Evolutionary conservation across 768 basidiomycete genomes (phyloP).

Genomic region (Lactarius tabidus): DNA sequence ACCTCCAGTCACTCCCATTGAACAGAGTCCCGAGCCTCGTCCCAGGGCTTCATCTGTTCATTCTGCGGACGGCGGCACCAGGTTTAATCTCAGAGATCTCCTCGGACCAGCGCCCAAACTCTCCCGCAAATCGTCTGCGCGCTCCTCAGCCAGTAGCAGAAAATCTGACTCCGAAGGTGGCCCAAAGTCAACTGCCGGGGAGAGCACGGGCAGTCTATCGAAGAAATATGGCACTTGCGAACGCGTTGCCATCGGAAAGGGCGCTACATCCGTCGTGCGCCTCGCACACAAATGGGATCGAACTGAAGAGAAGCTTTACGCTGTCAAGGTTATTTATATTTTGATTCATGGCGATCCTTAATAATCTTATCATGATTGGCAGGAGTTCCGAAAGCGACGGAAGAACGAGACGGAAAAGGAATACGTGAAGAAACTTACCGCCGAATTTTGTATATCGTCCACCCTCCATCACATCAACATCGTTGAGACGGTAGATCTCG

Average conservation of each 20-base stretch:
- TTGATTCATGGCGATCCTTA: not conserved
- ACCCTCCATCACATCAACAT: conserved; percentile 92
- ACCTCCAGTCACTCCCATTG: conserved; percentile 11
- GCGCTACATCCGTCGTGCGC: conserved; percentile 95
- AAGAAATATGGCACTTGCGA: conserved; percentile 98
- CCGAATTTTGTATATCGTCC: conserved; percentile 98
- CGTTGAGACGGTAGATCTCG: conserved; percentile 97
- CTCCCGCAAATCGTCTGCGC: conserved; percentile 61
- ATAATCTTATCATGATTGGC: conserved; percentile 14
- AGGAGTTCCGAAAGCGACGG: conserved; percentile 98
- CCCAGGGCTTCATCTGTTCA: conserved; percentile 43
- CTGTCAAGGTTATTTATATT: conserved; percentile 79
- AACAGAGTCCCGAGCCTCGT: conserved; percentile 23
- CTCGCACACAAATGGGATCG: conserved; percentile 99
- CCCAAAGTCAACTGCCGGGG: conserved; percentile 44
- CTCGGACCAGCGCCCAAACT: conserved; percentile 73
- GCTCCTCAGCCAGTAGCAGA: conserved; percentile 59
- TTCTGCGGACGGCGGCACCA: conserved; percentile 58
- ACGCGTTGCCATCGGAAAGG: conserved; percentile 95
- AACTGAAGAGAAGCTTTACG: conserved; percentile 93
- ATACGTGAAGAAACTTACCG: conserved; percentile 99
- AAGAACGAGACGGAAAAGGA: conserved; percentile 99
- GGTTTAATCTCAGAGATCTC: conserved; percentile 84
- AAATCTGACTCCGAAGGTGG: conserved; percentile 65
- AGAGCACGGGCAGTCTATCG: conserved; percentile 53